Conservation (phyloP, 805 yeast species). For the Wickerhamomyces queroliae region DNA sequence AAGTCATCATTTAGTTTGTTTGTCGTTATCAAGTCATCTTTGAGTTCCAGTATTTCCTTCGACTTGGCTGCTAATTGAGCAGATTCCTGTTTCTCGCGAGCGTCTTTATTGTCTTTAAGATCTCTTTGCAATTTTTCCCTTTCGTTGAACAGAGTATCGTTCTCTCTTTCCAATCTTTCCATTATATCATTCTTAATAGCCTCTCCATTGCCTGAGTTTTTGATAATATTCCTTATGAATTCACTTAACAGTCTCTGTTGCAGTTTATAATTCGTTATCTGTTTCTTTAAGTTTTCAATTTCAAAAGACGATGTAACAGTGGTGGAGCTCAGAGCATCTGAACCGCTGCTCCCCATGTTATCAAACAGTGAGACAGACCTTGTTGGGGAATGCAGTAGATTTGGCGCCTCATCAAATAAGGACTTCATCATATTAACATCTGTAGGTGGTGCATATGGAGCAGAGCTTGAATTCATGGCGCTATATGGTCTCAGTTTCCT, state of each 20-base stretch:
- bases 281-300: constrained; percentile 31
- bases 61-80: constrained; percentile 12
- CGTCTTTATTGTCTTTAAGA: constrained; percentile 5
- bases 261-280: constrained; percentile 35
- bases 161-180: constrained; percentile 17
- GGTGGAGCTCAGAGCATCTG: constrained; percentile 8
- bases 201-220: constrained; percentile 14
- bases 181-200: constrained; percentile 18
- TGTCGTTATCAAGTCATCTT: constrained; percentile 19
- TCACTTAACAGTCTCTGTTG: constrained; percentile 29
- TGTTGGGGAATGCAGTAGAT: constrained; percentile 6
- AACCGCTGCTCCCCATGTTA: constrained; percentile 3
- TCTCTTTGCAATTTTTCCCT: constrained; percentile 13
- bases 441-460: not conserved
- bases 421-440: constrained; percentile 16
- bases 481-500: constrained; percentile 22
- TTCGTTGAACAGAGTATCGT: constrained; percentile 11
- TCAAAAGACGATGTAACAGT: constrained; percentile 18
- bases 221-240: constrained; percentile 15
- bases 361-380: constrained; percentile 19
- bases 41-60: constrained; percentile 20
- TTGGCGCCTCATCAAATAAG: constrained; percentile 13
- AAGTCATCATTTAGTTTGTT: constrained; percentile 17
- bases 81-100: constrained; percentile 1
- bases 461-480: constrained; percentile 7